Conservation (phyloP, 1,284 basidiomycete genomes). For the Pyrrhoderma lamaoense region DNA sequence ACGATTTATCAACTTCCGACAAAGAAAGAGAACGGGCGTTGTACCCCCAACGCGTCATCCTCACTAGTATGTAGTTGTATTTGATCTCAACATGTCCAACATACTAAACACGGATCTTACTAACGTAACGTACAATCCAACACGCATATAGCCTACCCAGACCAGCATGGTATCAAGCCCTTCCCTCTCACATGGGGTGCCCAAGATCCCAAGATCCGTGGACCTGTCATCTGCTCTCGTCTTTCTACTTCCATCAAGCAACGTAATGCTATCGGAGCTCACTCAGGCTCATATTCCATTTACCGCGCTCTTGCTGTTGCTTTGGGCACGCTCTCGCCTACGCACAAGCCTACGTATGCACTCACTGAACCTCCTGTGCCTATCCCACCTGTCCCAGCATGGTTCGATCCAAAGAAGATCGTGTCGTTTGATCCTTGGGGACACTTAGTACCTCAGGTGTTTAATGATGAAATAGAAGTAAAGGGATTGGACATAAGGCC, state of each 20-base stretch:
- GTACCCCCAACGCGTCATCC: conserved; percentile 71
- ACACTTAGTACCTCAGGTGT: conserved; percentile 80
- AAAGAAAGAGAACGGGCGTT: conserved; percentile 66
- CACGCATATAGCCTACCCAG: conserved; percentile 51
- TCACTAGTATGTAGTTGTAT: conserved; percentile 74
- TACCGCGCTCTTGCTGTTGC: conserved; percentile 90
- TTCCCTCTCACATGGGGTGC: conserved; percentile 82
- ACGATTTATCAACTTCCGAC: conserved; percentile 29
- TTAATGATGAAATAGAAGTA: conserved; percentile 58
- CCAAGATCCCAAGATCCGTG: conserved; percentile 55
- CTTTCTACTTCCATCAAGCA: conserved; percentile 80
- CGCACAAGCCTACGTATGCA: conserved; percentile 81
- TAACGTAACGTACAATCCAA: conserved; percentile 7
- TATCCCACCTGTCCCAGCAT: conserved; percentile 75
- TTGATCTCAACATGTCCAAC: too few relatives aligned
- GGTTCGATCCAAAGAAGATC: conserved; percentile 80
- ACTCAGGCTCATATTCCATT: conserved; percentile 90
- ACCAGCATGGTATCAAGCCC: conserved; percentile 70
- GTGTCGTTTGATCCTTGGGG: conserved; percentile 95
- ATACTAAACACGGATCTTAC: too few relatives aligned
- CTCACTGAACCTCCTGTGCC: conserved; percentile 86
- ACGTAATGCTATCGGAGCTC: conserved; percentile 91
- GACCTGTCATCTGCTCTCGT: conserved; percentile 87
- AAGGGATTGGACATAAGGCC: conserved; percentile 75
- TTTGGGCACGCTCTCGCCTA: conserved; percentile 80